A percentile compares a stretch with the other conserved stretches of the same genome.
phyloP scores from a whole-genome alignment of 495 filamentous ascomycete genomes.

The Hypomontagnella submonticulosa region DNA sequence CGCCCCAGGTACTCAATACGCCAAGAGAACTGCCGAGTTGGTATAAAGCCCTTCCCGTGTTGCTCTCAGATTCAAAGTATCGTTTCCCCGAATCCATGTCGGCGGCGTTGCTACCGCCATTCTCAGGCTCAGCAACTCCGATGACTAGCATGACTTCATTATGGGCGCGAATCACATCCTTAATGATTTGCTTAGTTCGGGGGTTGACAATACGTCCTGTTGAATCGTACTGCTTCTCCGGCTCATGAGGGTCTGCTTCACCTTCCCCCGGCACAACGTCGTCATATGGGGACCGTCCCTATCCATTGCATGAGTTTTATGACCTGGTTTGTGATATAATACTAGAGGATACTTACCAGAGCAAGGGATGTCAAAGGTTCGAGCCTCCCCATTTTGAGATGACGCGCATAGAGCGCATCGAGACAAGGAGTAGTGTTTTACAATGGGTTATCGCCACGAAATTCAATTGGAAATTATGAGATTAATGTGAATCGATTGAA shows the following conservation, averaged over 20 bases:
- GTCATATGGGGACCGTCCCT: slow-evolving; percentile 81
- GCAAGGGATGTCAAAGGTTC: slow-evolving; percentile 63
- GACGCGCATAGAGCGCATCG: background rate
- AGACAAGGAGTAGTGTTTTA: background rate
- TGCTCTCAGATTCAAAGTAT: slow-evolving; percentile 53
- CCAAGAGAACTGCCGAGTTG: slow-evolving; percentile 51
- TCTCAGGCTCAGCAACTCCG: slow-evolving; percentile 63
- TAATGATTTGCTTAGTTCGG: slow-evolving; percentile 61
- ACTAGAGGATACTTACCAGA: slow-evolving; percentile 53
- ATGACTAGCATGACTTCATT: slow-evolving; percentile 69
- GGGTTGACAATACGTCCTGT: slow-evolving; percentile 75
- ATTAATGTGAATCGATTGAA: no score
- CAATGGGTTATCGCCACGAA: background rate
- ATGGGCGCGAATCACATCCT: slow-evolving; percentile 63
- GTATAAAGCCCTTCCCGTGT: slow-evolving; percentile 53
- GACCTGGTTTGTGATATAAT: background rate
- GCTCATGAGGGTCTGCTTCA: slow-evolving; percentile 59
- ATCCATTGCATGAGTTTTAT: slow-evolving; percentile 18
- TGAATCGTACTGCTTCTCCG: slow-evolving; percentile 73
- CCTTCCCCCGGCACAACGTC: slow-evolving; percentile 62
- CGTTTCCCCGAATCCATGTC: slow-evolving; percentile 41
- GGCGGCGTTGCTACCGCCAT: slow-evolving; percentile 36
- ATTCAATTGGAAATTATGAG: no score
- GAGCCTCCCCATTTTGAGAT: slow-evolving; percentile 56
- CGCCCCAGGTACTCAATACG: slow-evolving; percentile 62